Evolutionary conservation across 352 stramenopile species (phyloP).

Genomic region (Phytopythium kandeliae): DNA sequence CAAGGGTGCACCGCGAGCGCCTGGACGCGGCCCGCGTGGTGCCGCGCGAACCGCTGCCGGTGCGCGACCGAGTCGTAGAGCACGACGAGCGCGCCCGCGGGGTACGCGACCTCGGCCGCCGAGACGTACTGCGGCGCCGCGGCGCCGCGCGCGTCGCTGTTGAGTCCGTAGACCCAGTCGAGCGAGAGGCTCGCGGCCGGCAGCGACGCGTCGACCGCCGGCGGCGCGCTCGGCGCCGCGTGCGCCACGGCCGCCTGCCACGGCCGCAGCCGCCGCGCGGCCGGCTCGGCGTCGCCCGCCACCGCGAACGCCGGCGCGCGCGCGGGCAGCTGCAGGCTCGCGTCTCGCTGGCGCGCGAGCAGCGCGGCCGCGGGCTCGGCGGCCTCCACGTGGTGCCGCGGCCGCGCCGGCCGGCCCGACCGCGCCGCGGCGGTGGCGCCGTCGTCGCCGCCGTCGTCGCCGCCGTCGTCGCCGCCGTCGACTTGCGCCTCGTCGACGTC

Average conservation of each 20-base stretch:
- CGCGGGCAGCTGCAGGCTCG: slow-evolving; percentile 38
- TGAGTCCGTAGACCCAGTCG: slow-evolving; percentile 80
- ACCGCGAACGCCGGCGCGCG: slow-evolving; percentile 31
- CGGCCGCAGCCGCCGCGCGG: slow-evolving; percentile 21
- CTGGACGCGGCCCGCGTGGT: slow-evolving; percentile 62
- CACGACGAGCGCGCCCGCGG: slow-evolving; percentile 50
- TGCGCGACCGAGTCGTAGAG: slow-evolving; percentile 71
- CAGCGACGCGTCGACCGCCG: slow-evolving; percentile 38
- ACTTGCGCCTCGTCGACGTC: slow-evolving; percentile 15
- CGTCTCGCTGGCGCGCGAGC: slow-evolving; percentile 33
- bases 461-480: not conserved
- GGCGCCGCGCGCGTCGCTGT: slow-evolving; percentile 53
- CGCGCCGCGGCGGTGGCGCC: too few relatives aligned
- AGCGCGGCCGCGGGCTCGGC: slow-evolving; percentile 8
- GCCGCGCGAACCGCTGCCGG: slow-evolving; percentile 56
- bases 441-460: too few relatives aligned
- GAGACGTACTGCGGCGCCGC: slow-evolving; percentile 68
- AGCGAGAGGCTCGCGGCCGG: slow-evolving; percentile 59
- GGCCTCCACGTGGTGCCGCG: not conserved
- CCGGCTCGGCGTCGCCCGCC: not conserved
- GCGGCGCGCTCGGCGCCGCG: slow-evolving; percentile 45
- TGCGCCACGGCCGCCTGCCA: slow-evolving; percentile 68
- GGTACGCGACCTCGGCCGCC: slow-evolving; percentile 53
- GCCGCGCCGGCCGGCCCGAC: not conserved
- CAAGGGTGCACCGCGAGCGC: slow-evolving; percentile 50